These are phyloP conservation scores for Puccinia triticina DNA, from an alignment of 1,284 basidiomycete genomes.

Conservation along the genomic window DNA sequence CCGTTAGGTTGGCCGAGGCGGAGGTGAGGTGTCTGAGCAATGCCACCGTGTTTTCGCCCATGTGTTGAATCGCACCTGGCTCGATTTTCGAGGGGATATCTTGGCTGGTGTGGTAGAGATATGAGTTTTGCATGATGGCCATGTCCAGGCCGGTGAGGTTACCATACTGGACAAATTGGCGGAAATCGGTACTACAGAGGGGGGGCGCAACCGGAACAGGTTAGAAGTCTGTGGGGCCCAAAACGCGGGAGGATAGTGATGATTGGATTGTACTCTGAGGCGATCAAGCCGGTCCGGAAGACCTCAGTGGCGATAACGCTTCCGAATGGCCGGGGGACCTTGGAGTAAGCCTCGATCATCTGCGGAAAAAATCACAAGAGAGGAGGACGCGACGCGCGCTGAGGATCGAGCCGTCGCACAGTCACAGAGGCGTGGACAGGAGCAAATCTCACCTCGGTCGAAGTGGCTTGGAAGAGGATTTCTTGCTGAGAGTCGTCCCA, in stretches of 20 bases:
- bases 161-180: conserved; percentile 90
- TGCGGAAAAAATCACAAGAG: conserved; percentile 27
- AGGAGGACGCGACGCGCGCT: too few species aligned
- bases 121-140: conserved; percentile 89
- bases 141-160: conserved; percentile 69
- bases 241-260: neutral
- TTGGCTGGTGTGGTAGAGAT: conserved; percentile 87
- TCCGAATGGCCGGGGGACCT: conserved; percentile 85
- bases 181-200: conserved; percentile 76
- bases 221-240: conserved; percentile 36
- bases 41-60: conserved; percentile 86
- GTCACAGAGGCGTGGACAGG: neutral
- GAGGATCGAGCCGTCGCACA: neutral
- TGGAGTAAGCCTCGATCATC: conserved; percentile 88
- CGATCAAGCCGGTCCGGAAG: conserved; percentile 85
- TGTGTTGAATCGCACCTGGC: conserved; percentile 77
- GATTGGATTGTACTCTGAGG: conserved; percentile 75
- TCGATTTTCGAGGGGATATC: conserved; percentile 81
- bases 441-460: conserved; percentile 22
- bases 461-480: conserved; percentile 51
- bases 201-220: neutral
- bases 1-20: conserved; percentile 68
- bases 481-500: conserved; percentile 22
- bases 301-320: conserved; percentile 91
- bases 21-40: conserved; percentile 76